Evolutionary conservation across 805 yeast species (phyloP).

Genomic region (Hanseniaspora thailandica): DNA sequence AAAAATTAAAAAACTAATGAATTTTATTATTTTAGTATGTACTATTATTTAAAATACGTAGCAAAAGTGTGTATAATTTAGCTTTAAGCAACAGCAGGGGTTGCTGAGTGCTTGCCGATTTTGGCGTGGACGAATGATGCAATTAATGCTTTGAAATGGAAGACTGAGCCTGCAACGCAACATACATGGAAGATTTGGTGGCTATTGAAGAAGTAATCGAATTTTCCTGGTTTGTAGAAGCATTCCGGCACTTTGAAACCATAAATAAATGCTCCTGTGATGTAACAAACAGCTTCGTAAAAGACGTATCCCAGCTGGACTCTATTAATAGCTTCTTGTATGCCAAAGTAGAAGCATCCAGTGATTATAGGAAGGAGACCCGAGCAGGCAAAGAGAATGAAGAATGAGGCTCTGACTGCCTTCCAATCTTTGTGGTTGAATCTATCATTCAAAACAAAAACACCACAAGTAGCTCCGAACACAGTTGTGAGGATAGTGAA

Average conservation of each 20-base stretch:
- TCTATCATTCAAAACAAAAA: slow-evolving; percentile 50
- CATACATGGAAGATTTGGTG: slow-evolving; percentile 75
- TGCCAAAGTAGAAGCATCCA: slow-evolving; percentile 44
- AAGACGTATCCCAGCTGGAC: slow-evolving; percentile 51
- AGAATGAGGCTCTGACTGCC: slow-evolving; percentile 64
- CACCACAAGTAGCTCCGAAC: slow-evolving; percentile 51
- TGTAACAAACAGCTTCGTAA: slow-evolving; percentile 61
- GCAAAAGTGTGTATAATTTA: neutral
- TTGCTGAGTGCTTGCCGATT: slow-evolving; percentile 18
- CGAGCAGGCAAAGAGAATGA: slow-evolving; percentile 64
- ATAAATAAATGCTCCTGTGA: slow-evolving; percentile 65
- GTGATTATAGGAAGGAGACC: slow-evolving; percentile 58
- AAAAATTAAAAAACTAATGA: too few species aligned
- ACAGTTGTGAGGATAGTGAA: slow-evolving; percentile 34
- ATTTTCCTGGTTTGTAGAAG: slow-evolving; percentile 42
- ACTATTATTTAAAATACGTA: neutral
- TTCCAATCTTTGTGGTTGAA: slow-evolving; percentile 61
- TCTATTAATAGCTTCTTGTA: slow-evolving; percentile 37
- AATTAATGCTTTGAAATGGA: slow-evolving; percentile 59
- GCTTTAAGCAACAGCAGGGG: too few species aligned
- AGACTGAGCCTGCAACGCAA: slow-evolving; percentile 65
- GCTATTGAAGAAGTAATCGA: slow-evolving; percentile 62
- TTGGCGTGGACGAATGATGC: slow-evolving; percentile 39
- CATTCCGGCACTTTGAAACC: slow-evolving; percentile 75
- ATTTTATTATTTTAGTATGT: too few species aligned